Evolutionary conservation across 306 rosid genomes (phyloP), one percentile per base, ranked within the genome.

Genomic region (Acacia melanoxylon): DNA sequence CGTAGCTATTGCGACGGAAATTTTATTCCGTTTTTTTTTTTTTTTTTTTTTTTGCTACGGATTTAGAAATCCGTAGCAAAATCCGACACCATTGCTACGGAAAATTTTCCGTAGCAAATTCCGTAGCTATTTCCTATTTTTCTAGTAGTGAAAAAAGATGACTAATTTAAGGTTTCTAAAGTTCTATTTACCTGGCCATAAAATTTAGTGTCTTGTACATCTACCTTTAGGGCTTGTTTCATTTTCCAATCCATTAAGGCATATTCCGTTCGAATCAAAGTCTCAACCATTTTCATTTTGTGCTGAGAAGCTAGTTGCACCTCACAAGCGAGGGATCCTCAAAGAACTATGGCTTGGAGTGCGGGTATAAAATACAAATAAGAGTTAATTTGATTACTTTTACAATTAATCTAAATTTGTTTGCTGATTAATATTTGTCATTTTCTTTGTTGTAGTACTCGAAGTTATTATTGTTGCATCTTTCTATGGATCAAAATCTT

Each of bases 251-350:
- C 42, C 68, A 72, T 5, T 83, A 58, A 77, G 85, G 71, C 80
- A 80, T 17, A 0, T 83, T 65, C 62, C 63, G 48, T 83, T 86
- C 84, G 11, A n/a, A 19, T 52, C 13, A 4, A 14, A 46, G n/a
- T 80, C 48, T 46, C 61, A 83, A 63, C 85, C 83, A 66, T 22
- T 14, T n/a, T 16, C 8, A n/a, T 83, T 86, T 24, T 48, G 71
- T 33, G 63, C 83, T 0, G 59, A 67, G 68, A 11, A 66, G 1
- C 80, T 76, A 45, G 63, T 29, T 71, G 80, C 70, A 75, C 6
- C 83, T 70, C 22, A 2, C 27, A 14, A 83, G 83, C 73, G 29
- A 0, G 3, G 24, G 0, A 83, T 66, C 46, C 10, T 76, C 14
- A 4, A 54, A 71, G 13, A 8, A 27, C 83, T 86, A n/a, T 86